Percentiles rank a stretch among this genome's conserved stretches.
Evolutionary conservation across 495 filamentous ascomycete species (phyloP).

Genomic region (Talaromyces trachyspermus): DNA sequence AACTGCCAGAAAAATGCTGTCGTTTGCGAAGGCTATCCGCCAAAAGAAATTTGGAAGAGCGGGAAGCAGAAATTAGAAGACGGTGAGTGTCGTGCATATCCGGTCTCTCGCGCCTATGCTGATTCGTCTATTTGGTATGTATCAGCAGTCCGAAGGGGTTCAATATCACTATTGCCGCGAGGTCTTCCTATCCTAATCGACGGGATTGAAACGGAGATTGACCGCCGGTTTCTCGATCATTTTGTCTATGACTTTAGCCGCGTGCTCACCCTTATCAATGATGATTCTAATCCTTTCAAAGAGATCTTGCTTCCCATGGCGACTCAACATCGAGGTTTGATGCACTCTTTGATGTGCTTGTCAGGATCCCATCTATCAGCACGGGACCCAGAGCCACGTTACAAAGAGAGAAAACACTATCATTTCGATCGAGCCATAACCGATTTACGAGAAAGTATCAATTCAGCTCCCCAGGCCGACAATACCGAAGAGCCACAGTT

Average conservation of each 20-base stretch:
- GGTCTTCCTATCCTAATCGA: constrained; percentile 73
- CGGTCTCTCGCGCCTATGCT: background rate
- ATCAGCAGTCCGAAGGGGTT: constrained; percentile 8
- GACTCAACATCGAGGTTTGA: constrained; percentile 71
- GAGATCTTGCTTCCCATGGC: constrained; percentile 84
- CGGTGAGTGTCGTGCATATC: constrained; percentile 40
- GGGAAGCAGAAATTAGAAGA: constrained; percentile 70
- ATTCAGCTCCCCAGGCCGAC: constrained; percentile 18
- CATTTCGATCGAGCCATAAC: constrained; percentile 42
- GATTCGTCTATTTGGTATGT: background rate
- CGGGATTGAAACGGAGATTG: constrained; percentile 78
- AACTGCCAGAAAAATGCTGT: constrained; percentile 94
- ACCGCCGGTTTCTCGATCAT: constrained; percentile 78
- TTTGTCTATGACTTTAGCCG: constrained; percentile 75
- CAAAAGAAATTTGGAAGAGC: constrained; percentile 79
- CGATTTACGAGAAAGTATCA: constrained; percentile 40
- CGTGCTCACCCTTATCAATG: constrained; percentile 75
- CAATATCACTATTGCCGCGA: constrained; percentile 35
- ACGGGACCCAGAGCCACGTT: constrained; percentile 35
- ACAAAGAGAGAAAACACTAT: constrained; percentile 40
- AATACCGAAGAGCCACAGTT: constrained; percentile 24
- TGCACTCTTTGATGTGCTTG: constrained; percentile 87
- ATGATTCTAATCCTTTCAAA: constrained; percentile 83
- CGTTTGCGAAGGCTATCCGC: constrained; percentile 87
- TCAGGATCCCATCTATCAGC: constrained; percentile 71